Evolutionary conservation across 2,329 filamentous ascomycete species (phyloP), one percentile per base, ranked within the genome.

Genomic region (Fusarium nematophilum): DNA sequence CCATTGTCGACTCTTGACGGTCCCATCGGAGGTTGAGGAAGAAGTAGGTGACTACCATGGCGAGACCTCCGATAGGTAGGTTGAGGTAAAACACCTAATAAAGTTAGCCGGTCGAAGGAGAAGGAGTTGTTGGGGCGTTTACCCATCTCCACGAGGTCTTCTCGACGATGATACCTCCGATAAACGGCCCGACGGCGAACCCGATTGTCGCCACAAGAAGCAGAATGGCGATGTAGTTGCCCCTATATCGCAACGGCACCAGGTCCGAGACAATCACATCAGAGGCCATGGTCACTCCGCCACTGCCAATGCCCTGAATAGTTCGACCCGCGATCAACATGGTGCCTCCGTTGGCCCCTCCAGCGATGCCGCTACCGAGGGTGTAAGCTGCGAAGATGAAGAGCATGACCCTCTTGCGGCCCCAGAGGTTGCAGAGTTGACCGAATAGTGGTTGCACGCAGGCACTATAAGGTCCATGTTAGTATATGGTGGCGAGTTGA

Each of bases 351-450:
- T 69, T 73, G 0, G 82, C 77, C 0, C 73, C 77, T 0, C 80
- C 82, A 8, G 71, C 72, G 5, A 85, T 73, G 0, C 74, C 79
- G 50, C 83, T 84, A 0, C 85, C 85, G 0, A 86, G 61, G 0
- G 73, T 75, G 54, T 86, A 86, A 2, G 83, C 56, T 9, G 69
- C 72, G 2, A 84, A 75, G 3, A 79, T 69, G 7, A 66, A 42
- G 0, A 84, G 69, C 13, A 74, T 72, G 18, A 76, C 68, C 42
- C 72, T 76, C 17, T 79, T 75, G 2, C 84, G 75, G 3, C 85
- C 83, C 57, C 81, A 86, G n/a, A 86, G 74, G 46, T 85, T 77
- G 11, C 79, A 75, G 1, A 83, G 58, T 58, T 85, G 81, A 1
- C 81, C 81, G 36, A 79, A 80, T 0, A 84, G 59, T 0, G 83